These are phyloP conservation scores for Angomonas desouzai DNA, from an alignment of 208 protist genomes.

Conservation along the genomic window DNA sequence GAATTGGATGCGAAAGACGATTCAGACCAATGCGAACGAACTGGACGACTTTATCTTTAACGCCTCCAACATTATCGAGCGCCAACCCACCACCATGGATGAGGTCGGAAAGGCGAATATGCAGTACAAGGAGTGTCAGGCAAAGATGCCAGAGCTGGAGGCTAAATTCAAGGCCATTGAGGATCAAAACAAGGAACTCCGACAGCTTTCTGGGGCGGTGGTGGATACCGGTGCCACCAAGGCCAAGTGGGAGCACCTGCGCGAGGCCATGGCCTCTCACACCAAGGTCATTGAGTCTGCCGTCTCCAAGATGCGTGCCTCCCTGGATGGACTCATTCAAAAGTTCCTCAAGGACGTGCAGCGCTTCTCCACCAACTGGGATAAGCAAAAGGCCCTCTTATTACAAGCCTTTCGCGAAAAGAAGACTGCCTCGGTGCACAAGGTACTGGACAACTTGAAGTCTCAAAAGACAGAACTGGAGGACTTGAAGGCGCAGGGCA, in stretches of 20 bases:
- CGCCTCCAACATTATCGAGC: conserved; percentile 84
- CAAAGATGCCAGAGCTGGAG: conserved; percentile 55
- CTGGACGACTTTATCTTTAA: conserved; percentile 88
- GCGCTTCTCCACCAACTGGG: conserved; percentile 89
- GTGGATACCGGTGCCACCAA: conserved; percentile 80
- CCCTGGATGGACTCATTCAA: conserved; percentile 81
- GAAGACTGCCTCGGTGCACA: conserved; percentile 47
- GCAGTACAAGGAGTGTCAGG: conserved; percentile 64
- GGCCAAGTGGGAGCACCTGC: conserved; percentile 91
- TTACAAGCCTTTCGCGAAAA: conserved; percentile 57
- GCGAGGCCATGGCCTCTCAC: conserved; percentile 87
- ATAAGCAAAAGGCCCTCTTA: conserved; percentile 80
- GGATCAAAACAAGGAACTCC: conserved; percentile 84
- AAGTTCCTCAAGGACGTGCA: conserved; percentile 84
- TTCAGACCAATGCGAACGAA: conserved; percentile 54
- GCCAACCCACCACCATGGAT: conserved; percentile 90
- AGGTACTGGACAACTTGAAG: conserved; percentile 61
- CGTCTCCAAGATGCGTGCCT: conserved; percentile 82
- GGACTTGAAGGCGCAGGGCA: conserved; percentile 60
- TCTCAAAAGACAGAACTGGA: conserved; percentile 78
- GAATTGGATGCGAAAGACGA: conserved; percentile 73
- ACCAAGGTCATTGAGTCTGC: conserved; percentile 88
- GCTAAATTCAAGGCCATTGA: conserved; percentile 69
- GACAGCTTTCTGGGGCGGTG: conserved; percentile 55
- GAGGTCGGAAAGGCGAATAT: conserved; percentile 89